Base-by-base conservation (phyloP, 352 stramenopile species). In the Albugo candida region DNA sequence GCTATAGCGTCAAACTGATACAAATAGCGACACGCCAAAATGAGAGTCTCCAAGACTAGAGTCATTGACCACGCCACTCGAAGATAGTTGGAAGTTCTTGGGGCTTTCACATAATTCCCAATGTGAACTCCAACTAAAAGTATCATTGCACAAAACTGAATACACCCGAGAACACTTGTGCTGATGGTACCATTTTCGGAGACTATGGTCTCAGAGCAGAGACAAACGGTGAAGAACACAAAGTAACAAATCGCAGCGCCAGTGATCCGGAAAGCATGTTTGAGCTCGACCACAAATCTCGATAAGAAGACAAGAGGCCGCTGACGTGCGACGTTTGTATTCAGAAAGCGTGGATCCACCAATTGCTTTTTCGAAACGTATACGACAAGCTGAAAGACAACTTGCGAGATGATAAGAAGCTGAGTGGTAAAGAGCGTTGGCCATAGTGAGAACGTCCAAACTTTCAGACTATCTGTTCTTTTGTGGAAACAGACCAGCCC, bases 321-420 rank as follows among this genome's bases (percentile, higher is more conserved):
- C 37, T 88, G 75, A 12, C 63, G 61, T 48, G 72, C 59, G 38
- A 81, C 67, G 0, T 65, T 83, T 18, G 58, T 55, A 8, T 43
- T 19, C 38, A 43, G 8, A 17, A 83, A 59, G 0, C 71, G 67
- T 45, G 86, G 67, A 16, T 84, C 59, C 36, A 81, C 83, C 1
- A 61, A 71, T 17, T 82, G 59, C 13, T 65, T 76, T 36, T 83
- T 87, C 0, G 65, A 58, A 13, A 83, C 68, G 39, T 92, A 92
- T 5, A 92, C 76, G 42, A 88, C 74, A 18, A 92, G 63, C 55
- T 92, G 78, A 38, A 87, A 83, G 11, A 92, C 71, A 12, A 92
- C 44, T 51, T 88, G 73, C 14, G 83, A 65, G 24, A 92, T 88
- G 42, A 92, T 84, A 10, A 86, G 47, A 20, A 92, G 62, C 45